Evolutionary conservation across 768 basidiomycete species (phyloP), one percentile per base, ranked within the genome.

Genomic region (Hericium erinaceus): DNA sequence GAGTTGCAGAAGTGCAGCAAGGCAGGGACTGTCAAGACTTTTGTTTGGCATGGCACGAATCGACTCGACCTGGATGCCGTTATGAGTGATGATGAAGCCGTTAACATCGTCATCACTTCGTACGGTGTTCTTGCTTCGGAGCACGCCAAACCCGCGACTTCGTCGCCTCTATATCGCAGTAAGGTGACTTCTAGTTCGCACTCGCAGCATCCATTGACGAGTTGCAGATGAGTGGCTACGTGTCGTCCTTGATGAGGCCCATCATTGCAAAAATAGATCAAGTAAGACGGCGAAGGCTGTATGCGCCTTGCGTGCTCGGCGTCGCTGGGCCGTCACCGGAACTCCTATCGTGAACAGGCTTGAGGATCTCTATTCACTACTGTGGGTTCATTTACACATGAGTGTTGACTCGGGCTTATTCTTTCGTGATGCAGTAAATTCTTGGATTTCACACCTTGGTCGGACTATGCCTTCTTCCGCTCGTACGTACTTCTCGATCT

Each of bases 331-430:
- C 3, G 83, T 95, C 28, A 95, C 92, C 12, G 92, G 87, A 80
- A 98, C 95, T 4, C 95, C 95, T 0, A 98, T 98, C 58, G 91
- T 97, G 56, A 98, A 98, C 68, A 84, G 86, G 61, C 76, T 95
- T 6, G 91, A 95, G 64, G 95, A 98, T 65, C 75, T 98, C 15
- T 93, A 88, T 65, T 95, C 93, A 1, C 75, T 98, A 1, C 68
- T 90, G 81, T 84, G 52, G 57, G 79, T 64, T 20, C 24, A 33
- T 33, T 33, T 2, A 6, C 33, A 10, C 33, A 7, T 33, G 9
- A 7, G 9, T 33, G 33, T 33, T 33, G 9, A 33, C 33, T 33
- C 8, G 8, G 6, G 33, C 33, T 33, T 33, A 33, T 33, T 8
- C 33, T 33, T 33, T 10, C 9, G 33, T 33, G 33, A 33, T 10